These are phyloP conservation scores for Hippophae rhamnoides DNA, from an alignment of 306 rosid genomes.

Conservation along the genomic window DNA sequence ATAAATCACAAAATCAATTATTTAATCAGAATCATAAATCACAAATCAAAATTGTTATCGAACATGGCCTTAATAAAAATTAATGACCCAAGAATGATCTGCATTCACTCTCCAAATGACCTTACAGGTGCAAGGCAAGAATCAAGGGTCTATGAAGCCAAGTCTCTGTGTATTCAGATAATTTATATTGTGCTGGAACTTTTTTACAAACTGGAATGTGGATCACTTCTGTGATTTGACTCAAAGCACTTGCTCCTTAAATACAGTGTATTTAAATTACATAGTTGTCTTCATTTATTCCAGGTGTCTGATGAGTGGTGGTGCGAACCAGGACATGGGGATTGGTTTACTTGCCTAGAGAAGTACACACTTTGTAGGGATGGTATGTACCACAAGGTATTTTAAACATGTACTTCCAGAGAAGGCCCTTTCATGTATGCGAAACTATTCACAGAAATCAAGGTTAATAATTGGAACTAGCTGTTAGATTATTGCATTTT, in stretches of 20 bases:
- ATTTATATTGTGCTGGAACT: not conserved
- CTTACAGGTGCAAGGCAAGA: too few relatives aligned
- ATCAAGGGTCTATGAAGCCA: too few relatives aligned
- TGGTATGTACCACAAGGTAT: constrained; percentile 96
- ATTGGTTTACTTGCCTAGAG: constrained; percentile 90
- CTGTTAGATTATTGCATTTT: too few relatives aligned
- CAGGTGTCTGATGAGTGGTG: constrained; percentile 96
- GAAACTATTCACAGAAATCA: too few relatives aligned
- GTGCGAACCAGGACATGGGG: constrained; percentile 99
- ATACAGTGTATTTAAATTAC: not conserved
- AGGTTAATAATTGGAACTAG: too few relatives aligned
- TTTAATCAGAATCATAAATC: too few relatives aligned
- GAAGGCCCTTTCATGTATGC: not conserved
- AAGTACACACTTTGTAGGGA: constrained; percentile 77
- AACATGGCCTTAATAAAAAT: too few relatives aligned
- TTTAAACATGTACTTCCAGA: constrained; percentile 16
- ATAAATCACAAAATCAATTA: too few relatives aligned
- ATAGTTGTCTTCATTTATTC: constrained; percentile 6
- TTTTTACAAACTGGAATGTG: not conserved
- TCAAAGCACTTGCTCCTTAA: not conserved
- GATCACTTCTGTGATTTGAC: not conserved
- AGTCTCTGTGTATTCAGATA: too few relatives aligned
- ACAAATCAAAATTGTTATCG: too few relatives aligned
- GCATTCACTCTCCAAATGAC: too few relatives aligned
- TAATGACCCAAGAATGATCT: too few relatives aligned